Evolutionary conservation across 2,329 filamentous ascomycete species (phyloP), one percentile per base, ranked within the genome.

Genomic region (Sphaerulina vaccinii): DNA sequence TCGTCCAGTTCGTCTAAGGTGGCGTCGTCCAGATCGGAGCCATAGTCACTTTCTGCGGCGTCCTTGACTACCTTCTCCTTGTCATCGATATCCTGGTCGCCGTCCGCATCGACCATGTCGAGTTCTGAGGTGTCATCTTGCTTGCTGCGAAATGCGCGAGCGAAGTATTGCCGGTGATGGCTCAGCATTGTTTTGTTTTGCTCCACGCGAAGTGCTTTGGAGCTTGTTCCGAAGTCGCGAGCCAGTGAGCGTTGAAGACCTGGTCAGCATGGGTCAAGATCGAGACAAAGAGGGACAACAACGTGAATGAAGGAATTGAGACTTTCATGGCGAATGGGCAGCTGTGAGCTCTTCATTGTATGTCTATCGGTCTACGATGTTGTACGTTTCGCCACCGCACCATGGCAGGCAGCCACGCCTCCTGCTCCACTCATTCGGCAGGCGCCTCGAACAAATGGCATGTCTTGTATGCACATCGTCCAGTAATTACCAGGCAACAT

Each of bases 1-100:
- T n/a, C n/a, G n/a, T n/a, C n/a, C n/a, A 85, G 65, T 33, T 75
- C 70, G 61, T 75, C 73, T 49, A 84, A 62, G 27, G 79, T 69
- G 40, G 75, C 73, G 56, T 81, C 77, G 69, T 84, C 80, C 58
- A 85, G 77, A 55, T 86, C 83, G 4, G 80, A 83, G 55, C 81
- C 83, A 75, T 85, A 86, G 58, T 85, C 81, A 67, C 79, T 83
- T 40, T 72, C 62, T 15, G 58, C 55, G 21, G 49, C 55, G 42
- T 45, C 29, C 11, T 35, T 21, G 15, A 51, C 46, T 44, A 53
- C 35, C 33, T 44, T 49, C 54, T 52, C 56, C 46, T 56, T 51
- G 33, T 33, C 44, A 24, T 33, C 21, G 9, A 40, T 37, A 15
- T 38, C 36, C 2, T 35, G 37, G 13, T 32, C 15, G 22, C 16